Conservation (phyloP, 2,329 filamentous ascomycete species). For the Parasarocladium wereldwijsianum region DNA sequence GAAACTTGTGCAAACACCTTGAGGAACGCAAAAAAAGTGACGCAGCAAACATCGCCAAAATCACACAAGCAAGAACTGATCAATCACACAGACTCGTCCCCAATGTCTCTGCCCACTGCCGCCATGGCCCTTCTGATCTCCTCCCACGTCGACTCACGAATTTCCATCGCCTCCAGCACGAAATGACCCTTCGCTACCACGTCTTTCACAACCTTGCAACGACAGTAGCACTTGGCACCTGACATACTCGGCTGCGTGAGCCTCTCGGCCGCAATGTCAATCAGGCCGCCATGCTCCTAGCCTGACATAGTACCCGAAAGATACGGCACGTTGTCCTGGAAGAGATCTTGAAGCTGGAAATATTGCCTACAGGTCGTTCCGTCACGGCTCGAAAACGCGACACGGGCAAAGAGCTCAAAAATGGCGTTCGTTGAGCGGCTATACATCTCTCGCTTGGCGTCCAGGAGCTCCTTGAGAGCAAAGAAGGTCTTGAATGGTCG, state of each 20-base stretch:
- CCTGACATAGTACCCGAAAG: slow-evolving; percentile 14
- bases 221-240: slow-evolving; percentile 16
- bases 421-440: slow-evolving; percentile 22
- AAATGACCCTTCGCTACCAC: neutral
- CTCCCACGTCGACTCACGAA: slow-evolving; percentile 15
- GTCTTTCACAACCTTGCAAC: slow-evolving; percentile 13
- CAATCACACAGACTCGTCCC: too few species aligned
- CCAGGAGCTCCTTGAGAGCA: slow-evolving; percentile 44
- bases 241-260: slow-evolving; percentile 8
- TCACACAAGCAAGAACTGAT: too few species aligned
- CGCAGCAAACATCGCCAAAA: too few species aligned
- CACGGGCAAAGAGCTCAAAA: slow-evolving; percentile 50
- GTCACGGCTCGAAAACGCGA: slow-evolving; percentile 42
- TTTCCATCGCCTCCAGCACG: slow-evolving; percentile 7
- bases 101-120: neutral
- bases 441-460: slow-evolving; percentile 22
- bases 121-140: slow-evolving; percentile 13
- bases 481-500: slow-evolving; percentile 38
- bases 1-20: too few species aligned
- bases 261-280: slow-evolving; percentile 12
- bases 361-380: slow-evolving; percentile 34
- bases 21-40: too few species aligned
- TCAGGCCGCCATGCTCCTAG: slow-evolving; percentile 13
- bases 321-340: slow-evolving; percentile 41
- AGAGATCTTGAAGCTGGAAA: slow-evolving; percentile 50